phyloP scores from a whole-genome alignment of 441 rosid genomes.

The Sinapis alba region DNA sequence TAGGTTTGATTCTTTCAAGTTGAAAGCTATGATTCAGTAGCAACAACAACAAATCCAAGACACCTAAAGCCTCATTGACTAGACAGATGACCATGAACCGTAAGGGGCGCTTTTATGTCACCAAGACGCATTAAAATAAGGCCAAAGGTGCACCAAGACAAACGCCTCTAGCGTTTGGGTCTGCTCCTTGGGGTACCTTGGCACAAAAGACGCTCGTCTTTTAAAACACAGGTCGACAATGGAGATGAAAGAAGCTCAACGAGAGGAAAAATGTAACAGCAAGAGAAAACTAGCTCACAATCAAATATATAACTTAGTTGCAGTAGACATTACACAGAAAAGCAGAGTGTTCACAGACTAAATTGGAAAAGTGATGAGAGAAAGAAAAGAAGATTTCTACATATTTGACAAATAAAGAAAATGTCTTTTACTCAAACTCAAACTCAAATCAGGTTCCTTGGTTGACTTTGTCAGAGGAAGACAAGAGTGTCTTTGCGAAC shows the following conservation, averaged over 20 bases:
- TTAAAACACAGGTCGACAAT: too few species aligned
- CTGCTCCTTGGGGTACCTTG: too few species aligned
- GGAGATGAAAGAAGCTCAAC: slow-evolving; percentile 6
- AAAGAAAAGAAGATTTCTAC: neutral
- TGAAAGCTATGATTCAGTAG: neutral
- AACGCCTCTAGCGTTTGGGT: too few species aligned
- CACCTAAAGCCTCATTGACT: neutral
- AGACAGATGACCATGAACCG: too few species aligned
- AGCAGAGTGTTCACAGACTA: slow-evolving; percentile 15
- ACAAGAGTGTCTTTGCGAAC: slow-evolving; percentile 84
- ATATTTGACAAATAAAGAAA: slow-evolving; percentile 9
- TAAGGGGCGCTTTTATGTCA: too few species aligned
- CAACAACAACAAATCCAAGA: neutral
- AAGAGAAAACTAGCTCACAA: slow-evolving; percentile 20
- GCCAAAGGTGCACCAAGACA: too few species aligned
- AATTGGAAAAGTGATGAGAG: slow-evolving; percentile 4
- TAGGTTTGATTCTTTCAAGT: neutral
- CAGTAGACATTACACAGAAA: neutral
- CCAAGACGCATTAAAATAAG: too few species aligned
- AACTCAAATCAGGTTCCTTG: slow-evolving; percentile 47
- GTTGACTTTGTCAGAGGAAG: slow-evolving; percentile 66
- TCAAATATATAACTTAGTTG: slow-evolving; percentile 15
- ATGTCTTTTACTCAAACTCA: neutral
- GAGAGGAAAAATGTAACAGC: neutral
- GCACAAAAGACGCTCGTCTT: too few species aligned